phyloP scores from a whole-genome alignment of 1,284 basidiomycete species.

The Fomitopsis betulina region DNA sequence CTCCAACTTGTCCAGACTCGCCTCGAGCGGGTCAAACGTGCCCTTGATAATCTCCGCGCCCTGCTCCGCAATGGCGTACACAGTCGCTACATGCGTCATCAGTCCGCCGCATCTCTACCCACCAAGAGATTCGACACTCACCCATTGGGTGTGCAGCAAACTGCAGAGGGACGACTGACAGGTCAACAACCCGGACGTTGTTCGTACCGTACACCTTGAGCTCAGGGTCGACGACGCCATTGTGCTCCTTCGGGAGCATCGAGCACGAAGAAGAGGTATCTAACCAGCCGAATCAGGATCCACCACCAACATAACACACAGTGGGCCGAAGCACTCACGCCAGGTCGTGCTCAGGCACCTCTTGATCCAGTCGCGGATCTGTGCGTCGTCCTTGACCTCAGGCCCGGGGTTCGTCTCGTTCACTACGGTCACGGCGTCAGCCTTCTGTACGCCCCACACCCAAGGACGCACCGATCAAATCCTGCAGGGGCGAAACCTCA shows the following conservation, averaged over 20 bases:
- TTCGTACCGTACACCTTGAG: constrained; percentile 33
- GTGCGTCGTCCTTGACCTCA: constrained; percentile 14
- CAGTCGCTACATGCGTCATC: constrained; percentile 18
- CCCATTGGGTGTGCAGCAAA: constrained; percentile 26
- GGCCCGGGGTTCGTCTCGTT: constrained; percentile 34
- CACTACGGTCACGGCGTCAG: neutral
- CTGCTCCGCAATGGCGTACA: constrained; percentile 28
- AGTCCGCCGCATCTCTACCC: neutral
- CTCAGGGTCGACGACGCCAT: constrained; percentile 25
- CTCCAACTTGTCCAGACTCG: neutral
- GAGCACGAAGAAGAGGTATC: constrained; percentile 28
- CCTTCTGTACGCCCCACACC: neutral
- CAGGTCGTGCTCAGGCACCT: constrained; percentile 21
- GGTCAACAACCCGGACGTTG: constrained; percentile 34
- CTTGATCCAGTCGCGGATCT: constrained; percentile 22
- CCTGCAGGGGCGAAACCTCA: constrained; percentile 37
- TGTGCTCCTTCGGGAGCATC: constrained; percentile 23
- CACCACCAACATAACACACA: neutral
- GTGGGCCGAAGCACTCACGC: constrained; percentile 17
- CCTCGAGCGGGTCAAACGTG: constrained; percentile 8
- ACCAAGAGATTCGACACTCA: constrained; percentile 2
- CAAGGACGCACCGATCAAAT: constrained; percentile 21
- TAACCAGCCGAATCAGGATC: neutral
- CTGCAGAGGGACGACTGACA: constrained; percentile 27
- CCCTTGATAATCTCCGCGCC: constrained; percentile 31